phyloP scores from a whole-genome alignment of 2,329 filamentous ascomycete genomes.

The Calonectria hawksworthii region DNA sequence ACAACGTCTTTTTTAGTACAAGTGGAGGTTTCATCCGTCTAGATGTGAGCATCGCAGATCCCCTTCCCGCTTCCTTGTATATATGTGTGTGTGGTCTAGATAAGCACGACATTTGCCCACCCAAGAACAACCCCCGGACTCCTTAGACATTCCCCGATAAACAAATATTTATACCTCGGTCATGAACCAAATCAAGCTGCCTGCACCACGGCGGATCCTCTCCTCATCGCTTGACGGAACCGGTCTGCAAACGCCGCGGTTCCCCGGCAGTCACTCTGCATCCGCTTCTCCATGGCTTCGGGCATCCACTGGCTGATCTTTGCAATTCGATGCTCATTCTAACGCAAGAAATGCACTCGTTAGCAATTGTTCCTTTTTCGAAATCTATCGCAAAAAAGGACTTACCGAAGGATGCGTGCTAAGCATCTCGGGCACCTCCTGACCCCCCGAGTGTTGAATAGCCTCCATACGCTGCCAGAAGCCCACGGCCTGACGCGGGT shows the following conservation, averaged over 20 bases:
- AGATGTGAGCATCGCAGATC: neutral
- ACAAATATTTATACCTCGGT: neutral
- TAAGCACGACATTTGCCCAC: neutral
- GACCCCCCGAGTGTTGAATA: constrained; percentile 53
- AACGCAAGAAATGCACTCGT: constrained; percentile 3
- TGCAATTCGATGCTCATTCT: constrained; percentile 74
- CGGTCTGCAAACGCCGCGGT: constrained; percentile 66
- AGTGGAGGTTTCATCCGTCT: neutral
- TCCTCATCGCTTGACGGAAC: constrained; percentile 64
- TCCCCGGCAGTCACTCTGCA: constrained; percentile 67
- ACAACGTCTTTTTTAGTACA: neutral
- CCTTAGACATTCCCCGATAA: neutral
- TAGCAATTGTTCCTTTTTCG: neutral
- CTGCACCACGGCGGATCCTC: constrained; percentile 40
- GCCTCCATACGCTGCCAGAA: constrained; percentile 79
- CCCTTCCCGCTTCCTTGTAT: neutral
- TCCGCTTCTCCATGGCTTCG: constrained; percentile 67
- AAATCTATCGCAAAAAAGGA: constrained; percentile 30
- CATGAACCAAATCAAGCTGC: neutral
- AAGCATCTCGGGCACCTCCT: constrained; percentile 77
- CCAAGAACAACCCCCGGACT: neutral
- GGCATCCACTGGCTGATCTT: constrained; percentile 76
- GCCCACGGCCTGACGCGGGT: constrained; percentile 75
- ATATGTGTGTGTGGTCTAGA: neutral
- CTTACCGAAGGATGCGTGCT: constrained; percentile 82